phyloP scores from a whole-genome alignment of 1,284 basidiomycete species.

The Ustilago vetiveriae region DNA sequence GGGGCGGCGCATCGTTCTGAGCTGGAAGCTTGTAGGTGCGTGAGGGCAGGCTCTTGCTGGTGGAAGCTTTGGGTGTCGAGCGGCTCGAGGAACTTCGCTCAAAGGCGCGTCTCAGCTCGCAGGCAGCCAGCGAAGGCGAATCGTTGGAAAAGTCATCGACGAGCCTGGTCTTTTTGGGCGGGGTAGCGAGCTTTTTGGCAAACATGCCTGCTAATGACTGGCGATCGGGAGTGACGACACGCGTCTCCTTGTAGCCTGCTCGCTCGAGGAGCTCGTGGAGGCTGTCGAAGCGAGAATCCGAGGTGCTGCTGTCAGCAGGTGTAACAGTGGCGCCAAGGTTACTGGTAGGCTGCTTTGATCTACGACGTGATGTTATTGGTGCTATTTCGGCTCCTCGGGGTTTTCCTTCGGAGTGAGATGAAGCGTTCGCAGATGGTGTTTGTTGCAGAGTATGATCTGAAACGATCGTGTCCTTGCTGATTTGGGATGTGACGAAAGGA shows the following conservation, averaged over 20 bases:
- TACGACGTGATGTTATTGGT: not conserved
- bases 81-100: constrained; percentile 12
- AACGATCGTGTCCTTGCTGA: not conserved
- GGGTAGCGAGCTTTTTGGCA: constrained; percentile 28
- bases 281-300: constrained; percentile 53
- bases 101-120: constrained; percentile 24
- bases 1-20: constrained; percentile 3
- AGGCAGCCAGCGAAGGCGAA: constrained; percentile 36
- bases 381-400: no score
- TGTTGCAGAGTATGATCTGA: not conserved
- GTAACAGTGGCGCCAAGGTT: not conserved
- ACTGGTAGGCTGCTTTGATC: not conserved
- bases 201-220: constrained; percentile 34
- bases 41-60: constrained; percentile 42
- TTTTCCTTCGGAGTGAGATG: not conserved
- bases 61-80: constrained; percentile 13
- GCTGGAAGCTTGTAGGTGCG: constrained; percentile 14
- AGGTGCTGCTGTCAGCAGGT: not conserved
- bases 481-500: not conserved
- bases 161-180: constrained; percentile 15
- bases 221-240: constrained; percentile 58
- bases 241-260: constrained; percentile 65
- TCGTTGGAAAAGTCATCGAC: constrained; percentile 37
- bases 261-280: constrained; percentile 61
- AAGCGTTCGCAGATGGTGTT: not conserved